Evolutionary conservation across 345 rosid species (phyloP).

Genomic region (Linum tenue): DNA sequence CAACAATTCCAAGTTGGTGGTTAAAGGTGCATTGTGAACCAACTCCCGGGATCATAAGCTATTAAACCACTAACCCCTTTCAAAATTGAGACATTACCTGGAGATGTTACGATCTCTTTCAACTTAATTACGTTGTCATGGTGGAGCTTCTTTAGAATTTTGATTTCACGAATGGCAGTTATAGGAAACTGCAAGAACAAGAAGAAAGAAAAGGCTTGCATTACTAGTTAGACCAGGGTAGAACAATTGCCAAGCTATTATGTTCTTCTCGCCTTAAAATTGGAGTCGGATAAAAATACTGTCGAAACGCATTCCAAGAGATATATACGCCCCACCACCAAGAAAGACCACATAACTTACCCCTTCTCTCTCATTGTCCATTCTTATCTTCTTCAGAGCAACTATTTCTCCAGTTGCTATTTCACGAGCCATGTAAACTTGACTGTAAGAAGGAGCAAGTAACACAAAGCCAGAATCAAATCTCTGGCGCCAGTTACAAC

Average conservation of each 20-base stretch:
- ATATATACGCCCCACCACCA: not conserved
- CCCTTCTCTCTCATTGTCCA: conserved; percentile 99
- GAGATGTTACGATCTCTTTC: conserved; percentile 71
- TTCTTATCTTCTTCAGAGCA: conserved; percentile 88
- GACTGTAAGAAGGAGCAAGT: conserved; percentile 38
- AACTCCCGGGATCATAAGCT: not conserved
- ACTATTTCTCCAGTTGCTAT: conserved; percentile 82
- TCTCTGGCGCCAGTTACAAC: not conserved
- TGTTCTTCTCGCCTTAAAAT: not conserved
- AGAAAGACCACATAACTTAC: conserved; percentile 26
- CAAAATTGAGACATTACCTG: conserved; percentile 31
- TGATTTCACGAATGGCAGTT: conserved; percentile 72
- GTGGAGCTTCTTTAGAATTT: conserved; percentile 63
- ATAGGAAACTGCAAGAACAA: conserved; percentile 50
- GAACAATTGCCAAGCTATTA: not conserved
- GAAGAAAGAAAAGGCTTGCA: not conserved
- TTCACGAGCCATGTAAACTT: conserved; percentile 94
- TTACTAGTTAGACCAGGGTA: not conserved
- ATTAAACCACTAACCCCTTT: not conserved
- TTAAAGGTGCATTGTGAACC: not conserved
- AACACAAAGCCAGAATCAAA: not conserved
- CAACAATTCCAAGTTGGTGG: not conserved
- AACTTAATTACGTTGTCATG: conserved; percentile 63
- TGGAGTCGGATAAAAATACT: not conserved
- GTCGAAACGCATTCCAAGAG: not conserved